Conservation (phyloP, 768 basidiomycete species). For the Leccinum broughii region DNA sequence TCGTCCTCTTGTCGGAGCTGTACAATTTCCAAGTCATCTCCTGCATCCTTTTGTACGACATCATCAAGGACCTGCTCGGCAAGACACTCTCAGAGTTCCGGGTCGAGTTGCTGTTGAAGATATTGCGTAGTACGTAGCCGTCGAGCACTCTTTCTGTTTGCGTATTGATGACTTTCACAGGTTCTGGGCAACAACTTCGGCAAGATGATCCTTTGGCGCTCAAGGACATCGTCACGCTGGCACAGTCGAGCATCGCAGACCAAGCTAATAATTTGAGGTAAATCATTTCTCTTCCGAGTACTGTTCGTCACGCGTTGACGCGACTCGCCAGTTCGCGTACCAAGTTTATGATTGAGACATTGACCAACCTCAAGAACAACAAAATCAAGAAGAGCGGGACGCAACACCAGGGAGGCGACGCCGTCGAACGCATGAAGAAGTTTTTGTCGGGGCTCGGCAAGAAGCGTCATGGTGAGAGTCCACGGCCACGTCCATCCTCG, state of each 20-base stretch:
- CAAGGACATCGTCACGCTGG: conserved; percentile 85
- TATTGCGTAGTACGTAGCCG: conserved; percentile 66
- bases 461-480: conserved; percentile 61
- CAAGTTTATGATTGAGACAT: conserved; percentile 95
- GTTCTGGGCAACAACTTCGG: conserved; percentile 88
- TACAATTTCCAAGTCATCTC: conserved; percentile 97
- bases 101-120: conserved; percentile 85
- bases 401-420: conserved; percentile 71
- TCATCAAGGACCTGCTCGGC: conserved; percentile 74
- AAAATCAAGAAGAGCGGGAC: conserved; percentile 66
- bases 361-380: conserved; percentile 91
- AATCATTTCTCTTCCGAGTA: not conserved
- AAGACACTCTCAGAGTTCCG: conserved; percentile 69
- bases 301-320: not conserved
- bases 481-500: not conserved
- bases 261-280: conserved; percentile 56
- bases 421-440: conserved; percentile 87
- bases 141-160: not conserved
- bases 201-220: conserved; percentile 90
- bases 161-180: conserved; percentile 42
- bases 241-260: conserved; percentile 67
- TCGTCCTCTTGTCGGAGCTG: conserved; percentile 85
- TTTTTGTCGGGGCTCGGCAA: conserved; percentile 76
- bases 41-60: conserved; percentile 84
- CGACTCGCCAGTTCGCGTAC: conserved; percentile 70